Evolutionary conservation across 495 filamentous ascomycete genomes (phyloP).

Genomic region (Apodospora peruviana): DNA sequence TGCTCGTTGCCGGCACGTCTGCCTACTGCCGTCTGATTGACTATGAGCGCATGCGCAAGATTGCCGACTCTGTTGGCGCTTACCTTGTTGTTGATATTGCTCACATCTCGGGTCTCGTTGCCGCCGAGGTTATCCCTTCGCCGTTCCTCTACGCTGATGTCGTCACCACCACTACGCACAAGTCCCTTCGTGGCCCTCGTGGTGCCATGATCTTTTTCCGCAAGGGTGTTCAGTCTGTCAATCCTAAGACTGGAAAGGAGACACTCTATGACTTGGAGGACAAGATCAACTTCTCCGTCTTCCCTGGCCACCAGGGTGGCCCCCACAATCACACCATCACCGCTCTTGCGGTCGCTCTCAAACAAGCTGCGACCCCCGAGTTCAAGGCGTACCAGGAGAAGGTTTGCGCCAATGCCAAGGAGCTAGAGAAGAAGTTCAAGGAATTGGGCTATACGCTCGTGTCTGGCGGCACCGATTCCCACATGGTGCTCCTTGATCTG

Average conservation of each 20-base stretch:
- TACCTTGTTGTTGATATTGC: slow-evolving; percentile 98
- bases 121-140: slow-evolving; percentile 87
- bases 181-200: slow-evolving; percentile 95
- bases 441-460: slow-evolving; percentile 85
- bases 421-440: slow-evolving; percentile 76
- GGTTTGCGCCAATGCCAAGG: slow-evolving; percentile 89
- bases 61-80: slow-evolving; percentile 87
- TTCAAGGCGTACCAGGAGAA: slow-evolving; percentile 96
- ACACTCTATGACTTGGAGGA: slow-evolving; percentile 87
- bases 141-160: slow-evolving; percentile 94
- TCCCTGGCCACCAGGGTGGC: slow-evolving; percentile 98
- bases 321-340: slow-evolving; percentile 99
- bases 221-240: slow-evolving; percentile 82
- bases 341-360: slow-evolving; percentile 90
- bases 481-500: slow-evolving; percentile 95
- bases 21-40: slow-evolving; percentile 99
- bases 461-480: slow-evolving; percentile 92
- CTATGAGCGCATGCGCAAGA: slow-evolving; percentile 94
- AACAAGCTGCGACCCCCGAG: slow-evolving; percentile 87
- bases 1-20: slow-evolving; percentile 93
- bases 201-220: slow-evolving; percentile 99
- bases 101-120: slow-evolving; percentile 94
- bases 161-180: slow-evolving; percentile 99
- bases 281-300: slow-evolving; percentile 98
- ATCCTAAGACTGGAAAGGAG: slow-evolving; percentile 88